A percentile compares a stretch with the other conserved stretches of the same genome.
phyloP scores from a whole-genome alignment of 2,329 filamentous ascomycete genomes.

The Stylonectria norvegica region DNA sequence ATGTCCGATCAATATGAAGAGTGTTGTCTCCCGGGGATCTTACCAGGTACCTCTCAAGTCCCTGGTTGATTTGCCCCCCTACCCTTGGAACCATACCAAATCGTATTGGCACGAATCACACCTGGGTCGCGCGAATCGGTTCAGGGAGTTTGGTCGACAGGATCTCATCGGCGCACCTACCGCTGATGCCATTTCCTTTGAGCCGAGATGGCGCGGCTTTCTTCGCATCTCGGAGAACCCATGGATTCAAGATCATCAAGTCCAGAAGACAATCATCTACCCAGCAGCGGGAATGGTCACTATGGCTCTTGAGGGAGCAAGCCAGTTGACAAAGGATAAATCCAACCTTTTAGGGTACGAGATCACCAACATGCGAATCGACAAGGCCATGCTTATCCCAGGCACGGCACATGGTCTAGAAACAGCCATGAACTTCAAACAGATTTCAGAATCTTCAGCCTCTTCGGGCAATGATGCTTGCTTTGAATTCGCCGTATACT shows the following conservation, averaged over 20 bases:
- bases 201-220: constrained; percentile 49
- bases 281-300: constrained; percentile 49
- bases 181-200: constrained; percentile 41
- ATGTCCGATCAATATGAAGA: constrained; percentile 29
- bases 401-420: constrained; percentile 46
- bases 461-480: not conserved
- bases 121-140: constrained; percentile 41
- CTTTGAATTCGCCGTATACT: constrained; percentile 45
- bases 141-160: constrained; percentile 43
- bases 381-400: constrained; percentile 51
- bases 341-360: constrained; percentile 36
- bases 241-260: constrained; percentile 51
- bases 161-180: constrained; percentile 50
- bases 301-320: constrained; percentile 48
- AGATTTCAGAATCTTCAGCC: constrained; percentile 5
- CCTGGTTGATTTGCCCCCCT: constrained; percentile 47
- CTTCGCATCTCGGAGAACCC: constrained; percentile 47
- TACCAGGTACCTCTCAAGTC: constrained; percentile 26
- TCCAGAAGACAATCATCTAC: constrained; percentile 49
- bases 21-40: constrained; percentile 22
- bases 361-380: constrained; percentile 44
- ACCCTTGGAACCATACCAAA: constrained; percentile 53
- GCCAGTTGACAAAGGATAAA: constrained; percentile 34
- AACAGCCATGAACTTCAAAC: constrained; percentile 44
- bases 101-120: constrained; percentile 54